phyloP scores from a whole-genome alignment of 495 filamentous ascomycete species.

The Thozetella sp. region DNA sequence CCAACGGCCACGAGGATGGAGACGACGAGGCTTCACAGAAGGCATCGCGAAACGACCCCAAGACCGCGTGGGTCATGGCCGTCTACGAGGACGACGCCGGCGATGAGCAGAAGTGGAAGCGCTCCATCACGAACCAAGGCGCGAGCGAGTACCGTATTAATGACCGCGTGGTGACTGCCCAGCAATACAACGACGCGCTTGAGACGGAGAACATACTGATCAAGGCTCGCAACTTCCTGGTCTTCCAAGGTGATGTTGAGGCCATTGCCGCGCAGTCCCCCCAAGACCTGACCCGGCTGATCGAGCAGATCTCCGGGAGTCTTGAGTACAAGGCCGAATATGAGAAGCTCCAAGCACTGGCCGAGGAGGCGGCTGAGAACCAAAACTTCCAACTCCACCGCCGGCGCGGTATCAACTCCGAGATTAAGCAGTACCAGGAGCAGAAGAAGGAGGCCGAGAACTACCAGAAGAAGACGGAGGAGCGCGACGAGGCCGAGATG shows the following conservation, averaged over 20 bases:
- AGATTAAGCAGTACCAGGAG: slow-evolving; percentile 96
- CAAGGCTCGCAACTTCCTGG: slow-evolving; percentile 95
- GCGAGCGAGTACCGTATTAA: slow-evolving; percentile 97
- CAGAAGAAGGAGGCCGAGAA: slow-evolving; percentile 96
- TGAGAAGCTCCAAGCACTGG: slow-evolving; percentile 81
- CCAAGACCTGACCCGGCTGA: slow-evolving; percentile 88
- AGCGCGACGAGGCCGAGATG: slow-evolving; percentile 89
- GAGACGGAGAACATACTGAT: slow-evolving; percentile 96
- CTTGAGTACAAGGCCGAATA: slow-evolving; percentile 96
- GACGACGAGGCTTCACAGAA: slow-evolving; percentile 60
- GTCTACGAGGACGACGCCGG: slow-evolving; percentile 98
- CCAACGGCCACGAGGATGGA: slow-evolving; percentile 50
- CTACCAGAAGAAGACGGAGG: slow-evolving; percentile 83
- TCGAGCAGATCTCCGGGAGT: slow-evolving; percentile 97
- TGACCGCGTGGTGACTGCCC: slow-evolving; percentile 81
- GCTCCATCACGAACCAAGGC: slow-evolving; percentile 84
- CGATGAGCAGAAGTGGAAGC: slow-evolving; percentile 94
- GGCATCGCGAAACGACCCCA: slow-evolving; percentile 69
- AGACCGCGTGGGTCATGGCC: slow-evolving; percentile 97
- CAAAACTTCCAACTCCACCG: slow-evolving; percentile 84
- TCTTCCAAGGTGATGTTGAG: slow-evolving; percentile 98
- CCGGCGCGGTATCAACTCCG: slow-evolving; percentile 92
- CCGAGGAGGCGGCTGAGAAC: slow-evolving; percentile 84
- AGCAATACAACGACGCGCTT: slow-evolving; percentile 90
- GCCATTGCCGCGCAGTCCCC: slow-evolving; percentile 95